Evolutionary conservation across 768 basidiomycete genomes (phyloP).

Genomic region (Neoboletus brunneissimus): DNA sequence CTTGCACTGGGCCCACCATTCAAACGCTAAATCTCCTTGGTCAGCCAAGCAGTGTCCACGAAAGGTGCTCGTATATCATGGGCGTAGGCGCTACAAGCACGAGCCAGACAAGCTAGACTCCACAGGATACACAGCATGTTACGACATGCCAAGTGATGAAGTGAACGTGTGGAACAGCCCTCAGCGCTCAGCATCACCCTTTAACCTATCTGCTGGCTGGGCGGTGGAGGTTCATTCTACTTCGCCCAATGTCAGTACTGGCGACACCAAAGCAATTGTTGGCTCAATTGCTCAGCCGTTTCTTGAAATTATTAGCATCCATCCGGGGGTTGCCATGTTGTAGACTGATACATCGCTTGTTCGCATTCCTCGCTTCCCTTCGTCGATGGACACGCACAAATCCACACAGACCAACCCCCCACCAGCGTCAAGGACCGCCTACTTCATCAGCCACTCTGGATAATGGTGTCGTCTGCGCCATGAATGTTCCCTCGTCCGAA

Average conservation of each 20-base stretch:
- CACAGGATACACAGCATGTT: not conserved
- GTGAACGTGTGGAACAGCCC: no score
- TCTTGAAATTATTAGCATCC: slow-evolving; percentile 3
- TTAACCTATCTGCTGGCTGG: no score
- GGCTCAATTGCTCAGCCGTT: not conserved
- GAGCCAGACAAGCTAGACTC: not conserved
- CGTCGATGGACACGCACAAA: not conserved
- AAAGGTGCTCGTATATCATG: not conserved
- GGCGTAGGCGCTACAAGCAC: not conserved
- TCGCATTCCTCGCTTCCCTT: slow-evolving; percentile 3
- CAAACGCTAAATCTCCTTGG: no score
- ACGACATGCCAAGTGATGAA: no score
- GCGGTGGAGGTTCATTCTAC: no score
- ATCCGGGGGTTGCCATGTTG: not conserved
- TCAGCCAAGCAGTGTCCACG: not conserved
- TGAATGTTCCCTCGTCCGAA: slow-evolving; percentile 12
- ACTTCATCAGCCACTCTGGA: not conserved
- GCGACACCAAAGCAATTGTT: no score
- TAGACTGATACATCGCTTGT: not conserved
- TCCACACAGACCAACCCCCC: not conserved
- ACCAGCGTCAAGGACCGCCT: not conserved
- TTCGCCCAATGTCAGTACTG: no score
- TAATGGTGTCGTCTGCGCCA: slow-evolving; percentile 8
- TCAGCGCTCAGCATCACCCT: no score
- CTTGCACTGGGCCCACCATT: not conserved